These are phyloP conservation scores for Aspergillus chevalieri DNA, from an alignment of 2,329 filamentous ascomycete species.

Conservation along the genomic window DNA sequence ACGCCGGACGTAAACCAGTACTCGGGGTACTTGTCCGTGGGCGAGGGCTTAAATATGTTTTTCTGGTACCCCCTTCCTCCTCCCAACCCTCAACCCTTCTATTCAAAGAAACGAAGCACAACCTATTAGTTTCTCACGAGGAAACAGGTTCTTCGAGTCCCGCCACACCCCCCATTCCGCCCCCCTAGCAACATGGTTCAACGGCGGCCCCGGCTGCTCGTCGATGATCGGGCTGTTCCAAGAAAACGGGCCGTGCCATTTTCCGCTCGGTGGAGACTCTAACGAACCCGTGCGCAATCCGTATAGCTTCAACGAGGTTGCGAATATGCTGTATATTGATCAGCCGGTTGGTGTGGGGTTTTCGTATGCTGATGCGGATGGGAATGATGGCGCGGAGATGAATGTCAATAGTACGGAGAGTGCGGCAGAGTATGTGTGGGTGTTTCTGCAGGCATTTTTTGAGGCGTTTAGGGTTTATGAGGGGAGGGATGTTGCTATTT, in stretches of 20 bases:
- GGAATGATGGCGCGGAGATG: conserved; percentile 20
- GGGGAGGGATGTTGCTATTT: conserved; percentile 30
- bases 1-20: conserved; percentile 47
- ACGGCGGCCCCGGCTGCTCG: conserved; percentile 44
- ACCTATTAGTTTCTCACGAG: background rate
- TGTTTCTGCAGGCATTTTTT: conserved; percentile 47
- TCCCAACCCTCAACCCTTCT: background rate
- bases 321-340: conserved; percentile 63
- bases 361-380: conserved; percentile 35
- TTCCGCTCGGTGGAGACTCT: conserved; percentile 28
- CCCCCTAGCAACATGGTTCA: conserved; percentile 42
- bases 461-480: conserved; percentile 34
- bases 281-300: conserved; percentile 41
- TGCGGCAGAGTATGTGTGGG: conserved; percentile 50
- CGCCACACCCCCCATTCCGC: conserved; percentile 40
- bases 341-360: conserved; percentile 53
- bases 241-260: conserved; percentile 41
- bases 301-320: conserved; percentile 55
- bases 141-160: conserved; percentile 43
- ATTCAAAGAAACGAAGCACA: too few species aligned
- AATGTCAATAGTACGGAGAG: conserved; percentile 38
- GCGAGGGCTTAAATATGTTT: conserved; percentile 40
- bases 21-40: conserved; percentile 47
- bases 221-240: conserved; percentile 37
- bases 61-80: conserved; percentile 29